phyloP scores from a whole-genome alignment of 108 stramenopile species.

The Nitzschia sp. region DNA sequence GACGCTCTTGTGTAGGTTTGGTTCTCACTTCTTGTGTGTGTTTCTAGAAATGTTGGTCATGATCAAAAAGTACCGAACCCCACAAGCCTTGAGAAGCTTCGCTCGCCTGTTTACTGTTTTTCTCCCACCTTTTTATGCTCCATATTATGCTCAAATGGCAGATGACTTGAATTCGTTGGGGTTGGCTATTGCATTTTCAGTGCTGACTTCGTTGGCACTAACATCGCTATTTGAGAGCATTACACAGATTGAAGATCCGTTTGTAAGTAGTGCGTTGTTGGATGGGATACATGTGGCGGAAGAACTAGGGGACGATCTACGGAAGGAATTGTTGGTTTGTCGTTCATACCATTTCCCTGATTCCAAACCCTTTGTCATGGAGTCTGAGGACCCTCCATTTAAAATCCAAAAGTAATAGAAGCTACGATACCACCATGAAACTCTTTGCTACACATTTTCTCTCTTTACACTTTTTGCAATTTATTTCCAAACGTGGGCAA shows the following conservation, averaged over 20 bases:
- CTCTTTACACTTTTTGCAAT: no score
- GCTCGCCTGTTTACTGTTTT: slow-evolving; percentile 62
- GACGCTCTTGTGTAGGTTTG: not conserved
- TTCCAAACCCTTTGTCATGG: slow-evolving; percentile 32
- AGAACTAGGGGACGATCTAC: slow-evolving; percentile 39
- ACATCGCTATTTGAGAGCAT: slow-evolving; percentile 71
- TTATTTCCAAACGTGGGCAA: no score
- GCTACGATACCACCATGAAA: no score
- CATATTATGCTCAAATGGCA: slow-evolving; percentile 71
- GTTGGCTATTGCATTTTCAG: slow-evolving; percentile 63
- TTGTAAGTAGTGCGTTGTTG: slow-evolving; percentile 43
- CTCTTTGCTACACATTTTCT: no score
- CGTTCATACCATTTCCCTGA: slow-evolving; percentile 43
- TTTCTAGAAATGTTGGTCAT: slow-evolving; percentile 55
- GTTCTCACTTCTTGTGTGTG: slow-evolving; percentile 32
- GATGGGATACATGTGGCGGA: slow-evolving; percentile 55
- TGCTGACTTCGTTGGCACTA: slow-evolving; percentile 63
- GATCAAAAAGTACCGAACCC: slow-evolving; percentile 79
- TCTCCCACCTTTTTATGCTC: slow-evolving; percentile 70
- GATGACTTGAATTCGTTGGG: slow-evolving; percentile 50
- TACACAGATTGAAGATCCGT: slow-evolving; percentile 78
- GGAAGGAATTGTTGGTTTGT: slow-evolving; percentile 43
- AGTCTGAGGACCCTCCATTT: no score
- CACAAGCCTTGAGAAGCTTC: slow-evolving; percentile 73
- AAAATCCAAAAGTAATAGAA: no score